Base-by-base conservation (phyloP, 202 grass and related monocot genomes). In the Panicum hallii region DNA sequence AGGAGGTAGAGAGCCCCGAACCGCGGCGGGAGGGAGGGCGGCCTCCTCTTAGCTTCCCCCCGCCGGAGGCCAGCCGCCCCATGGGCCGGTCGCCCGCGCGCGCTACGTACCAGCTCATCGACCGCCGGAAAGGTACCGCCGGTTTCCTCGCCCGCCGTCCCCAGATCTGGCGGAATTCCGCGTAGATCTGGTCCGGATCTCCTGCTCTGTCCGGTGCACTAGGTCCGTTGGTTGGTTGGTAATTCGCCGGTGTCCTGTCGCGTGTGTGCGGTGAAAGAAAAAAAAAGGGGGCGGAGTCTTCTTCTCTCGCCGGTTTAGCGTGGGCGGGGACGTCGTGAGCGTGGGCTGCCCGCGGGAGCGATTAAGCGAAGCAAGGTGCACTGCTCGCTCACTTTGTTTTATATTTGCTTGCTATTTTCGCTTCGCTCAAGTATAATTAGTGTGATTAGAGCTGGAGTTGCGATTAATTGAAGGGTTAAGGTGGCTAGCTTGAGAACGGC, bases 51-150 rank as follows among this genome's bases (percentile, higher is more conserved):
- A 41, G 28, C 5, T 19, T 52, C 54, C 56, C 28, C 28, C 70
- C 47, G 84, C 79, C 46, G 60, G 74, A 70, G 42, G 52, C 61
- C 32, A 72, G 70, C 45, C 72, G 55, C 72, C 81, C 78, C 60
- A 93, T 93, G 91, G 88, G 83, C 88, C 73, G 78, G 63, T 90
- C 82, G 74, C 85, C 88, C 43, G 62, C 74, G 69, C 82, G 81
- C 63, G 61, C 85, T 1, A 88, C 41, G 17, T 85, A 82, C 62
- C 88, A 84, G 85, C 85, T 90, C 50, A 85, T 93, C 73, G 82
- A 93, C 79, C 91, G 88, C 36, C 85, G 82, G 40, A 79, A 93
- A 71, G 88, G 91, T 90, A 73, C 10, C 19, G 10, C 12, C 17
- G 32, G 23, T 12, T 55, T 50, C 34, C 3, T 19, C 22, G 43